phyloP scores from a whole-genome alignment of 208 protist genomes.

The Trypanosoma boissoni region DNA sequence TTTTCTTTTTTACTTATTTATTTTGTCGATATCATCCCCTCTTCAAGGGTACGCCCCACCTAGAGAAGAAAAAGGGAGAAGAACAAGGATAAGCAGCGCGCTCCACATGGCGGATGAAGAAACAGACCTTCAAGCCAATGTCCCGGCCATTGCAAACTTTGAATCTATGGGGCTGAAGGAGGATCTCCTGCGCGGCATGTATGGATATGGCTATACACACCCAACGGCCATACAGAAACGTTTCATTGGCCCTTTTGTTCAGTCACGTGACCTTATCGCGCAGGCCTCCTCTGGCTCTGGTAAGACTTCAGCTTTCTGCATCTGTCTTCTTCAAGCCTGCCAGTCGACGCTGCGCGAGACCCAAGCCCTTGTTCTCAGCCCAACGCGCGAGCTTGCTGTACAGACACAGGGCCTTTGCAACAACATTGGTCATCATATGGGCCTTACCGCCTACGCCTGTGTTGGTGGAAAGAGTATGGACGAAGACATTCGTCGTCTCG shows the following conservation, averaged over 20 bases:
- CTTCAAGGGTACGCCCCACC: neutral
- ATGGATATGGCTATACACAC: conserved; percentile 97
- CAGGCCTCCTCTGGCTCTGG: conserved; percentile 99
- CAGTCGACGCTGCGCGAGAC: conserved; percentile 72
- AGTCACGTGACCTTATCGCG: conserved; percentile 95
- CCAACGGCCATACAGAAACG: conserved; percentile 98
- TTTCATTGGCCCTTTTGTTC: conserved; percentile 92
- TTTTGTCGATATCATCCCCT: conserved; percentile 15
- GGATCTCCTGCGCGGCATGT: conserved; percentile 94
- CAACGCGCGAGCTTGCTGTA: conserved; percentile 97
- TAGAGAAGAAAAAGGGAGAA: conserved; percentile 20
- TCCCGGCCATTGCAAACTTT: conserved; percentile 81
- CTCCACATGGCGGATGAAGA: conserved; percentile 24
- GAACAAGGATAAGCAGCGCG: neutral
- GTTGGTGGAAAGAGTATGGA: conserved; percentile 93
- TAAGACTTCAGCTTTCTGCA: conserved; percentile 98
- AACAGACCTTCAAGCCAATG: conserved; percentile 82
- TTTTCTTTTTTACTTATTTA: conserved; percentile 11
- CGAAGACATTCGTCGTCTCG: conserved; percentile 90
- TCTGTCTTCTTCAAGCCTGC: conserved; percentile 90
- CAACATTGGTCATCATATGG: conserved; percentile 94
- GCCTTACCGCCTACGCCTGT: conserved; percentile 82
- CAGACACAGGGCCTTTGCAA: conserved; percentile 96
- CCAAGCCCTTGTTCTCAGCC: conserved; percentile 97
- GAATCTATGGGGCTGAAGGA: conserved; percentile 87